Percentiles rank a stretch among this genome's conserved stretches.
phyloP scores from a whole-genome alignment of 768 basidiomycete genomes.

The Suillus weaverae region DNA sequence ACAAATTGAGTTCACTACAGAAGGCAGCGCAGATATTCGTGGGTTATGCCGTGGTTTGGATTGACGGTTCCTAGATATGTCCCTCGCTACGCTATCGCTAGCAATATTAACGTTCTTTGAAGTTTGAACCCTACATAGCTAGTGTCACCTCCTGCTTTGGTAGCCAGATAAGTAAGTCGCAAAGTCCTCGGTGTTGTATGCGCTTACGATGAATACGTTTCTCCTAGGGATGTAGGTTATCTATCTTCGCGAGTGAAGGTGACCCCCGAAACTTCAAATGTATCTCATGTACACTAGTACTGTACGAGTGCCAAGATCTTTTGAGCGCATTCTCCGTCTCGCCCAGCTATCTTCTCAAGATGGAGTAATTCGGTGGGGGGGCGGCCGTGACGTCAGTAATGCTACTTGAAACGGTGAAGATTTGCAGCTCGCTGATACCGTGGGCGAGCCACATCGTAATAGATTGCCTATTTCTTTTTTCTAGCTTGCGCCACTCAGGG shows the following conservation, averaged over 20 bases:
- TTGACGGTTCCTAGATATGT: not conserved
- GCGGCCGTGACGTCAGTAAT: not conserved
- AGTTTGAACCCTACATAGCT: not conserved
- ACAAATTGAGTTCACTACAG: constrained; percentile 3
- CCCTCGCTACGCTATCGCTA: constrained; percentile 2
- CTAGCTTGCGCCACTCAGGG: constrained; percentile 1
- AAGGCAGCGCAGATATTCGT: not conserved
- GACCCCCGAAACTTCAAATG: not conserved
- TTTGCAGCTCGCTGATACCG: not conserved
- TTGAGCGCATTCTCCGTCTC: not conserved
- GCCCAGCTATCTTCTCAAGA: not conserved
- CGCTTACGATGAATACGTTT: not conserved
- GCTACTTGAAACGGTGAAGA: not conserved
- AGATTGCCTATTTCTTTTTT: not conserved
- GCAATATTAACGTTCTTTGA: not conserved
- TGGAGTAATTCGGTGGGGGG: no score
- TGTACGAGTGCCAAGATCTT: not conserved
- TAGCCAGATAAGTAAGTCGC: not conserved
- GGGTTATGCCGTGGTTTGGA: not conserved
- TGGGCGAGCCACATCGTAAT: not conserved
- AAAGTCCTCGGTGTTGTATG: constrained; percentile 4
- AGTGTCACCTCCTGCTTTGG: not conserved
- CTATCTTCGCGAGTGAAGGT: not conserved
- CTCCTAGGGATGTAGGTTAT: not conserved
- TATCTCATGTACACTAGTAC: no score